A percentile compares a stretch with the other conserved stretches of the same genome.
phyloP scores from a whole-genome alignment of 768 basidiomycete species.

The Gelatoporia subvermispora region DNA sequence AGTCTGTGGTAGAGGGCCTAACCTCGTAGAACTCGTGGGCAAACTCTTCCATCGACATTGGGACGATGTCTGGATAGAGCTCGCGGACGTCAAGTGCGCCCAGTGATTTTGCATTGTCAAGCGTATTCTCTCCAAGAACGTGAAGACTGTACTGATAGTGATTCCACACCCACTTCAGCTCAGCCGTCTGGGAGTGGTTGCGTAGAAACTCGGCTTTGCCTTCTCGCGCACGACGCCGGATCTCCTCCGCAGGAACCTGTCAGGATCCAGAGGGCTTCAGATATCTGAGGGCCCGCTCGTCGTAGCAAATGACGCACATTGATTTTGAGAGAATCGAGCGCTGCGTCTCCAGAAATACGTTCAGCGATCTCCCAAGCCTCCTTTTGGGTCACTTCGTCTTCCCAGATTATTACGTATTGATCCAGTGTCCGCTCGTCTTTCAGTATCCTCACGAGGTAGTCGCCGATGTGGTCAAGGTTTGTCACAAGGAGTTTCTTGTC shows the following conservation, averaged over 20 bases:
- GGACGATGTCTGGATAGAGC: constrained; percentile 20
- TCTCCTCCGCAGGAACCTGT: too few species aligned
- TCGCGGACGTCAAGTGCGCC: constrained; percentile 20
- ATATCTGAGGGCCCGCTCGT: too few species aligned
- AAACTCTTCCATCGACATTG: constrained; percentile 10
- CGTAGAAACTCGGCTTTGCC: too few species aligned
- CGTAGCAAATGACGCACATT: too few species aligned
- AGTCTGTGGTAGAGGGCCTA: too few species aligned
- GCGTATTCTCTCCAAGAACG: constrained; percentile 22
- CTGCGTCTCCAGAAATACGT: constrained; percentile 18
- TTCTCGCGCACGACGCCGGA: too few species aligned
- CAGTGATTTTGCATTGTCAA: constrained; percentile 10
- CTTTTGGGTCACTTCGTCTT: constrained; percentile 21
- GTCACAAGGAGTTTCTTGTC: constrained; percentile 18
- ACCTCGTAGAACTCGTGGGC: constrained; percentile 4
- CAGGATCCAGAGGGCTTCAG: not conserved
- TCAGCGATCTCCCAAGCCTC: constrained; percentile 20
- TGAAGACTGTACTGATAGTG: constrained; percentile 18
- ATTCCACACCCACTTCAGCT: not conserved
- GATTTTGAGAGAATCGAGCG: not conserved
- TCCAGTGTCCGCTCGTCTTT: constrained; percentile 28
- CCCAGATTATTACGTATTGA: constrained; percentile 22
- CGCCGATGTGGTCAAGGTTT: constrained; percentile 22
- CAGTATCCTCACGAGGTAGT: constrained; percentile 26
- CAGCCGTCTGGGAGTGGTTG: too few species aligned